phyloP scores from a whole-genome alignment of 768 basidiomycete species.

The Agrocybe pediades region DNA sequence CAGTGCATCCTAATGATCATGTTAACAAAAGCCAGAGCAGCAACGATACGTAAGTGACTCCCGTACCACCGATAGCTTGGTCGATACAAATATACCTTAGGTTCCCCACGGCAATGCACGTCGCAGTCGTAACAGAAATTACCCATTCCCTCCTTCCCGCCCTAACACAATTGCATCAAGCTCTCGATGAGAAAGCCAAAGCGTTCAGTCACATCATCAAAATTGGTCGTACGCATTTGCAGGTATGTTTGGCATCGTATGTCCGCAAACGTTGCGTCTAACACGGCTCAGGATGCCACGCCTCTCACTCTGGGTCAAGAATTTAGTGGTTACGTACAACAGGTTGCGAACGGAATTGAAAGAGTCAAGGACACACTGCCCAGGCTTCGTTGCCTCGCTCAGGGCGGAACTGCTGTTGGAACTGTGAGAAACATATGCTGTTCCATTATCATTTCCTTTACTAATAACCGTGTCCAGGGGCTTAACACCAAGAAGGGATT shows the following conservation, averaged over 20 bases:
- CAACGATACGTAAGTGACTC: constrained; percentile 84
- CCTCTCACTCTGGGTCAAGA: constrained; percentile 98
- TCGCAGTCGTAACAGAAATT: constrained; percentile 92
- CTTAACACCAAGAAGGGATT: constrained; percentile 97
- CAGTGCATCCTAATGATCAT: constrained; percentile 99
- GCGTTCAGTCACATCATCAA: constrained; percentile 93
- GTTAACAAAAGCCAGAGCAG: constrained; percentile 99
- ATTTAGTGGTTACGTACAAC: constrained; percentile 97
- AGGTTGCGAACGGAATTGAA: constrained; percentile 87
- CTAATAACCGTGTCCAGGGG: constrained; percentile 54
- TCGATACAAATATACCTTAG: constrained; percentile 38
- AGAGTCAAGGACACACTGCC: constrained; percentile 82
- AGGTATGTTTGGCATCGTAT: constrained; percentile 40
- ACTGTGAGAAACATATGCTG: constrained; percentile 81
- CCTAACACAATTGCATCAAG: constrained; percentile 79
- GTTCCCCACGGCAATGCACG: constrained; percentile 99
- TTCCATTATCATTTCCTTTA: constrained; percentile 5
- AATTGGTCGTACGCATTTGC: constrained; percentile 96
- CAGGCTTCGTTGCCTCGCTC: constrained; percentile 86
- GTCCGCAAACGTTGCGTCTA: constrained; percentile 1
- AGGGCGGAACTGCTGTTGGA: constrained; percentile 98
- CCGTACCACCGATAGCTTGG: background rate
- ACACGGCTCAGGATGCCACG: constrained; percentile 78
- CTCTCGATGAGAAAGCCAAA: constrained; percentile 79
- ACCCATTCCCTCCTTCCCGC: constrained; percentile 81